phyloP scores from a whole-genome alignment of 2,329 filamentous ascomycete species.

The Lasiodiplodia gonubiensis region DNA sequence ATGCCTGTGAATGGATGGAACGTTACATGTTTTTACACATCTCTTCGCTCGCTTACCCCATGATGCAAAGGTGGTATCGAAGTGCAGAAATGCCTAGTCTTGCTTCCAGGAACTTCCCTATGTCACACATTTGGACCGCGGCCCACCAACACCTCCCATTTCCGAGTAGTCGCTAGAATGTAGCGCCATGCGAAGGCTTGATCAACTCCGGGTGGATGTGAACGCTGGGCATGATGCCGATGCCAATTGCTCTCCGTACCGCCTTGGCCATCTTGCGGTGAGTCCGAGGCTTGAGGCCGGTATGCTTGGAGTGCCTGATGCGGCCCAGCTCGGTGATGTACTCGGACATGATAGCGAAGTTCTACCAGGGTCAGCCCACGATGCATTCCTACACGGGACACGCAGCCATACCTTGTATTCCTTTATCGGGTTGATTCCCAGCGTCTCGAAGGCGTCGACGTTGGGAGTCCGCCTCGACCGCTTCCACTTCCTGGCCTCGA shows the following conservation, averaged over 20 bases:
- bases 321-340: slow-evolving; percentile 84
- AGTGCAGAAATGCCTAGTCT: no score
- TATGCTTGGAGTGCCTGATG: slow-evolving; percentile 77
- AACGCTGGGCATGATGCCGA: slow-evolving; percentile 90
- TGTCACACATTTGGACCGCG: no score
- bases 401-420: slow-evolving; percentile 80
- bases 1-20: no score
- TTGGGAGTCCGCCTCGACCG: slow-evolving; percentile 54
- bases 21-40: no score
- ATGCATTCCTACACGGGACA: background rate
- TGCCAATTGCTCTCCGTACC: slow-evolving; percentile 82
- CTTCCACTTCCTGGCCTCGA: slow-evolving; percentile 84
- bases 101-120: no score
- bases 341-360: slow-evolving; percentile 89
- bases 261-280: slow-evolving; percentile 94
- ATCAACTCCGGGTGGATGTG: slow-evolving; percentile 83
- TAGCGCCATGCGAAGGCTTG: slow-evolving; percentile 8
- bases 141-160: background rate
- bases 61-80: no score
- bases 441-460: slow-evolving; percentile 75
- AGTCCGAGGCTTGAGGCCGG: slow-evolving; percentile 84
- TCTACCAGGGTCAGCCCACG: slow-evolving; percentile 60
- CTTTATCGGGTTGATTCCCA: slow-evolving; percentile 79
- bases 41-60: no score
- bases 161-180: background rate